These are phyloP conservation scores for Corchorus olitorius DNA, from an alignment of 345 rosid species.

Conservation along the genomic window DNA sequence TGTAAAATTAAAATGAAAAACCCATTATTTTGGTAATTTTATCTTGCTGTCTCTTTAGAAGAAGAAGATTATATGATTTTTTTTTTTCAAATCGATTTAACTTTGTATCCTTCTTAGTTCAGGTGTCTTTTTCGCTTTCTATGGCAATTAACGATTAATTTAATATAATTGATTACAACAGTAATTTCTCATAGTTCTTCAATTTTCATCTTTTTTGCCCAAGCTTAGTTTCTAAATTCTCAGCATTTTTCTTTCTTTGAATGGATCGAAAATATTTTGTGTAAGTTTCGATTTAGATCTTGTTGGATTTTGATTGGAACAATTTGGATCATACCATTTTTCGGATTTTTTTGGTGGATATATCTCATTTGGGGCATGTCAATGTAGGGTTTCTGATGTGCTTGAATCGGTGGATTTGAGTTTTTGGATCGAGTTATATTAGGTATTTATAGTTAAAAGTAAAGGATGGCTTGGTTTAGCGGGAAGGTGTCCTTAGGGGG, in stretches of 20 bases:
- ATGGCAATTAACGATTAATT: not conserved
- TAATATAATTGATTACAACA: not conserved
- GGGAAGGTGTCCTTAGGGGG: conserved; percentile 82
- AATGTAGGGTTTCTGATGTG: conserved; percentile 41
- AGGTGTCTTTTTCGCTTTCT: conserved; percentile 14
- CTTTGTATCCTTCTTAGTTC: not conserved
- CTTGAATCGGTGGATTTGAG: conserved; percentile 33
- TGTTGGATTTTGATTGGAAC: conserved; percentile 11
- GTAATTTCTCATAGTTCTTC: not conserved
- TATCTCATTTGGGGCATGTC: not conserved
- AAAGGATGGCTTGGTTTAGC: conserved; percentile 94
- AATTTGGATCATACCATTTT: conserved; percentile 14
- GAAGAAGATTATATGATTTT: not conserved
- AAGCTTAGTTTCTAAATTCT: conserved; percentile 17
- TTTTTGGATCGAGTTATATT: conserved; percentile 20
- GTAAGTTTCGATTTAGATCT: not conserved
- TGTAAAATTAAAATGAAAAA: not conserved
- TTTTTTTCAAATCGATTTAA: not conserved
- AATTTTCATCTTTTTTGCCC: not conserved
- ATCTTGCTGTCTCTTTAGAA: not conserved
- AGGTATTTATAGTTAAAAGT: conserved; percentile 13
- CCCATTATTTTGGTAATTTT: not conserved
- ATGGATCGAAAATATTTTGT: not conserved
- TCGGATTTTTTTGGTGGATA: not conserved
- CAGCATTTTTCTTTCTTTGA: conserved; percentile 3